A percentile compares a stretch with the other conserved stretches of the same genome.
These are phyloP conservation scores for Rubroshorea leprosula DNA, from an alignment of 345 rosid species.

Conservation along the genomic window DNA sequence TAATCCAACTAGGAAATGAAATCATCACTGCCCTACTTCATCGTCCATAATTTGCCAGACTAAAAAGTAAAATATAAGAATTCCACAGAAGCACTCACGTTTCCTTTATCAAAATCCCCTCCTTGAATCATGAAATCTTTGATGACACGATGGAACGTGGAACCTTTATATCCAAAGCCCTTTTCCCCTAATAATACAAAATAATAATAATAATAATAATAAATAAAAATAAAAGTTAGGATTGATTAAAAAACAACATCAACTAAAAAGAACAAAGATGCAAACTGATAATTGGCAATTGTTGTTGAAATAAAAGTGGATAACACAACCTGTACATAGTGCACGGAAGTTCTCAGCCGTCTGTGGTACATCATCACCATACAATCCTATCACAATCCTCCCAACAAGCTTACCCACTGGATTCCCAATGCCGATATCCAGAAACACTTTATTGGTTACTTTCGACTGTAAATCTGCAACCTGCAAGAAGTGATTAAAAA, in stretches of 20 bases:
- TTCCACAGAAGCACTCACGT: conserved; percentile 44
- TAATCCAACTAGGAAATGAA: neutral
- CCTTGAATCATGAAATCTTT: conserved; percentile 99
- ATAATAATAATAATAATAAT: conserved; percentile 13
- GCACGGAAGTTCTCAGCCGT: conserved; percentile 96
- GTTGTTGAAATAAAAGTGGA: neutral
- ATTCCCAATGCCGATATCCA: conserved; percentile 89
- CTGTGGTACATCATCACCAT: conserved; percentile 92
- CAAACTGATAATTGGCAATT: neutral
- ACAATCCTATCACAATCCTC: conserved; percentile 86
- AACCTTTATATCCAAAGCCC: conserved; percentile 90
- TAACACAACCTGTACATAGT: conserved; percentile 71
- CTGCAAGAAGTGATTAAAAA: conserved; percentile 27
- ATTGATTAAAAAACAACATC: neutral
- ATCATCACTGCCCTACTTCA: neutral
- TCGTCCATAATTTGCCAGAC: neutral
- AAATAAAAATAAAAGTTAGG: conserved; percentile 4
- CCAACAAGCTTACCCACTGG: conserved; percentile 86
- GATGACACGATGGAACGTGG: conserved; percentile 83
- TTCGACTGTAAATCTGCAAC: conserved; percentile 53
- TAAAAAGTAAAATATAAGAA: neutral
- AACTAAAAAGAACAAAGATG: neutral
- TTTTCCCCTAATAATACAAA: conserved; percentile 68
- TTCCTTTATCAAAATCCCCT: conserved; percentile 96
- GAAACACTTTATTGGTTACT: conserved; percentile 82